Evolutionary conservation across 495 filamentous ascomycete genomes (phyloP), one percentile per base, ranked within the genome.

Genomic region (Parachaetomium inaequale): DNA sequence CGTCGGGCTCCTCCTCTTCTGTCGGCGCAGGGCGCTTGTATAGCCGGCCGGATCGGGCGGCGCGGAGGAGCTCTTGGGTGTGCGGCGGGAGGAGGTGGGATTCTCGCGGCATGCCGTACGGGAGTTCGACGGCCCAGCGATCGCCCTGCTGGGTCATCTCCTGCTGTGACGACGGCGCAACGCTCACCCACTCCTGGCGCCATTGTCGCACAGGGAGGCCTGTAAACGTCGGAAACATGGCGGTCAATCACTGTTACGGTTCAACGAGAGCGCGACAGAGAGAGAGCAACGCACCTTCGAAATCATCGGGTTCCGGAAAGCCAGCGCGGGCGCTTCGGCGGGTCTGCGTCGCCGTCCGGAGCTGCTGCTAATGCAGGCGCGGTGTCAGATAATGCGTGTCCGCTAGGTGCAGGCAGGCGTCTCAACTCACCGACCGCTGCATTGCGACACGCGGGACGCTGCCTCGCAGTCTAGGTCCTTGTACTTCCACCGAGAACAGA

Each of bases 131-230:
- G 26, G 72, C 77, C 81, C 81, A 80, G 61, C 75, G 71, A 73
- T 82, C 74, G 68, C 77, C 79, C 63, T 78, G 75, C 57, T 78
- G 68, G 52, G 78, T 75, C 1, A 74, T 79, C 21, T 87, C 85
- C 28, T 81, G 72, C 23, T 84, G 84, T 0, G 81, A 78, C 0
- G 85, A 84, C 50, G 90, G 85, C 55, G 85, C 88, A 64, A 95
- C 75, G 38, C 80, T 88, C 31, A 93, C 84, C 74, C 75, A 78
- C 68, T 87, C 83, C 58, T 85, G 84, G 61, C 88, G 84, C 91
- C 93, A 98, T 81, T 95, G 90, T 61, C 93, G 88, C 51, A 98
- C 86, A 21, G 94, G 94, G 7, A 98, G 81, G 47, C 94, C 76
- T 79, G 50, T 4, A 43, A 1, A 21, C 3, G 14, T 49, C 6